Evolutionary conservation across 108 stramenopile genomes (phyloP), one percentile per base, ranked within the genome.

Genomic region (Aurantiochytrium sp.): DNA sequence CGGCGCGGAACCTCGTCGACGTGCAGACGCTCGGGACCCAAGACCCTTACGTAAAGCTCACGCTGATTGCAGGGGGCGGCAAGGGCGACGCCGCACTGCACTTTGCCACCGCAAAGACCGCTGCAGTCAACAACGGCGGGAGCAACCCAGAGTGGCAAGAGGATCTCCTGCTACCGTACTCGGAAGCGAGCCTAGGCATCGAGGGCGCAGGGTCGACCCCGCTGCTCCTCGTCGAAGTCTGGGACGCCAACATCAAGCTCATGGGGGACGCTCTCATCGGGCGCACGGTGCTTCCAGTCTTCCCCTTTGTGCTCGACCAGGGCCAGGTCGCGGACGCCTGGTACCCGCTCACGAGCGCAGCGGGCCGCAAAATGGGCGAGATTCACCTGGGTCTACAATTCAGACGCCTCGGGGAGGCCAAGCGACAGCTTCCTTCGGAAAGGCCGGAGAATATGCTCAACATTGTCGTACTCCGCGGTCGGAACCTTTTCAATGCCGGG

Each of bases 21-120:
- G 39, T 85, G 41, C 91, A 92, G 41, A 39, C 87, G 22, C 31
- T 91, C 8, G 89, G 85, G 37, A 69, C 17, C 30, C 91, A 91
- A 48, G 90, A 92, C 54, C 92, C 92, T 24, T 92, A 91, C 87
- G 88, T 92, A 17, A 89, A 92, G 54, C 86, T 92, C 39, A 68
- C 90, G 24, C 45, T 93, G 12, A 90, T 91, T 2, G 15, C 24
- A 5, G 73, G 73, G 36, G 73, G 73, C 27, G 73, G 73, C 27
- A 48, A 81, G 24, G 42, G 21, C 21, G 73, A 81, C 24, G 73
- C 42, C 8, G 27, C 39, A 12, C 39, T 48, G 1, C 73, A 81
- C n/a, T 81, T 81, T 48, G 15, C 45, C 39, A 22, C 73, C 6
- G 73, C 45, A 3, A 81, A 81, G 39, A 81, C 42, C 12, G 24